phyloP scores from a whole-genome alignment of 202 grass and related monocot species.

The Eragrostis tef region DNA sequence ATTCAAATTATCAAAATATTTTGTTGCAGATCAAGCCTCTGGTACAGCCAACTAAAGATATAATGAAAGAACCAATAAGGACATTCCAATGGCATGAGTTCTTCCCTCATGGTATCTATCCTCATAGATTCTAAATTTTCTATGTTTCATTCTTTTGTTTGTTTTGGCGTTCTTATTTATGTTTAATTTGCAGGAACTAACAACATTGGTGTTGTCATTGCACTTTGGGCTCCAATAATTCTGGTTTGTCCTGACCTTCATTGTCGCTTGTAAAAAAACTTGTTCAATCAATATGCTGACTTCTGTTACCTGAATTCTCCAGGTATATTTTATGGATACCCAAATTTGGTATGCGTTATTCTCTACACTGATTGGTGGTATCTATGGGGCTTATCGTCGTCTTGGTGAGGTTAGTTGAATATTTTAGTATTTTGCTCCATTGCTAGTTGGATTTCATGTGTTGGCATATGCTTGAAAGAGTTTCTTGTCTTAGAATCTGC shows the following conservation, averaged over 20 bases:
- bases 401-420: slow-evolving; percentile 88
- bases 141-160: slow-evolving; percentile 35
- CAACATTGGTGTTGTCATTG: slow-evolving; percentile 90
- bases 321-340: slow-evolving; percentile 99
- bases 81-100: slow-evolving; percentile 90
- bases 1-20: slow-evolving; percentile 38
- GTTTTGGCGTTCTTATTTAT: slow-evolving; percentile 43
- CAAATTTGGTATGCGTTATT: slow-evolving; percentile 99
- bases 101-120: slow-evolving; percentile 80
- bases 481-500: slow-evolving; percentile 33
- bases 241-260: slow-evolving; percentile 56
- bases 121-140: slow-evolving; percentile 26
- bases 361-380: slow-evolving; percentile 91
- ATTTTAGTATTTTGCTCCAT: not conserved
- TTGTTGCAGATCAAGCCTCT: slow-evolving; percentile 89
- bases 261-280: slow-evolving; percentile 32
- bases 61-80: slow-evolving; percentile 71
- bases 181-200: slow-evolving; percentile 71
- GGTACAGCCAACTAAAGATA: slow-evolving; percentile 86
- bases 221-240: slow-evolving; percentile 96
- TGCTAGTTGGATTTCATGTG: not conserved
- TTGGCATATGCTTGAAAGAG: not conserved
- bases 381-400: slow-evolving; percentile 94
- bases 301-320: slow-evolving; percentile 42
- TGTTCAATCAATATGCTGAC: slow-evolving; percentile 32